Evolutionary conservation across 139 green algal species (phyloP).

Genomic region (Coelastrella sp.): DNA sequence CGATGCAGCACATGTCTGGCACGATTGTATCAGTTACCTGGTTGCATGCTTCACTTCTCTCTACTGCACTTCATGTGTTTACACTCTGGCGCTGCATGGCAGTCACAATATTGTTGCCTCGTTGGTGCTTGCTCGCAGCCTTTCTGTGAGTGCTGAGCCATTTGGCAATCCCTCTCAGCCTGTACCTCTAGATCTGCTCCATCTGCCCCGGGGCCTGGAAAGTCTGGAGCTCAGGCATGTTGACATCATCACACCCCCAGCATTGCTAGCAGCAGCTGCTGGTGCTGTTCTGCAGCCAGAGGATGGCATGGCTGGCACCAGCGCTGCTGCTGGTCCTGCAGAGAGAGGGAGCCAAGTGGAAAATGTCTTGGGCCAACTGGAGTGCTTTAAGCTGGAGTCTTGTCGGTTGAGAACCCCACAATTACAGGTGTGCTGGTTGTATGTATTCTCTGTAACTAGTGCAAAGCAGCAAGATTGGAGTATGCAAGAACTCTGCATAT

Average conservation of each 20-base stretch:
- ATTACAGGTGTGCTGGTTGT: conserved; percentile 11
- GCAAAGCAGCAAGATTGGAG: too few species aligned
- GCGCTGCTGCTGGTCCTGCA: not conserved
- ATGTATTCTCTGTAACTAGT: too few species aligned
- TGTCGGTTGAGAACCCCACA: conserved; percentile 38
- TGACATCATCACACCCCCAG: conserved; percentile 33
- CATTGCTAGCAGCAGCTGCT: not conserved
- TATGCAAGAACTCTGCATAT: too few species aligned
- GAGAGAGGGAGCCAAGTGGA: too few species aligned
- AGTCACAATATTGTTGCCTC: not conserved
- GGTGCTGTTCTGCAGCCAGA: too few species aligned
- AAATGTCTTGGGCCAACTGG: conserved; percentile 13
- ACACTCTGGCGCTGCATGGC: not conserved
- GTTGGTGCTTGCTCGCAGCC: not conserved
- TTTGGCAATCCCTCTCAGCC: conserved; percentile 23
- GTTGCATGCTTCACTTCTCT: too few species aligned
- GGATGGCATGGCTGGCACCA: not conserved
- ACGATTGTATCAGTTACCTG: too few species aligned
- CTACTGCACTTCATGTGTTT: too few species aligned
- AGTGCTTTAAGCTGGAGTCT: conserved; percentile 36
- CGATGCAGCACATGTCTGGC: too few species aligned
- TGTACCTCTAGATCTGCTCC: conserved; percentile 33
- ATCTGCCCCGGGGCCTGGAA: conserved; percentile 32
- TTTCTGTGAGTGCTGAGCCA: conserved; percentile 46
- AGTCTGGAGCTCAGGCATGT: conserved; percentile 40